Evolutionary conservation across 805 yeast genomes (phyloP), one percentile per base, ranked within the genome.

Genomic region (Diddensiella santjacobensis): DNA sequence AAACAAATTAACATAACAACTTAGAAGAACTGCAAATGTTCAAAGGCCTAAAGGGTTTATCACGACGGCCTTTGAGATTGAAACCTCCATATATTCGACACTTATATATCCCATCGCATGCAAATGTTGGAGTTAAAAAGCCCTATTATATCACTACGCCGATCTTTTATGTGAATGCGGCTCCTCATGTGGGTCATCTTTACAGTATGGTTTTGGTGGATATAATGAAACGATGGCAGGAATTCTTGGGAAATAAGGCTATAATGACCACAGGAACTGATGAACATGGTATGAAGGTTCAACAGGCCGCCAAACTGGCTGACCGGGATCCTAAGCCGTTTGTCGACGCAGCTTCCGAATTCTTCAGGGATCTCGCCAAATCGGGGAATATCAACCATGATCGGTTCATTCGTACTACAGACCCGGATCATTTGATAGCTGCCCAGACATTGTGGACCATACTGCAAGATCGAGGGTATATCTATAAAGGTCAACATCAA

Each of bases 241-340:
- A 58, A 4, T 66, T 83, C 29, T 11, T 23, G 17, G 44, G 44
- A 8, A 39, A 33, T 4, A 26, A 30, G n/a, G 38, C 50, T 13
- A 48, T 47, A 36, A 76, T 90, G 60, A 78, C 87, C 4, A 93
- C 98, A 0, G 99, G 99, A 0, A 90, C 97, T 0, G 99, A 93
- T 64, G 99, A 93, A 66, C 99, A 93, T 64, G 99, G 99, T 0
- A 68, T 89, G 47, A 93, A 93, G 70, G 91, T 91, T 24, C 95
- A 87, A 58, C 72, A 78, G n/a, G 97, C 95, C 0, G 95, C 96
- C 0, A 71, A 69, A 24, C 71, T 71, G 49, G 74, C 72, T 4
- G 72, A 73, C 0, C 62, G 65, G n/a, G 68, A 69, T 1, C 87
- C 96, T 0, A 75, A 83, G 58, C 61, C 64, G 39, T 84, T 90